These are phyloP conservation scores for Podospora tetraspora DNA, from an alignment of 495 filamentous ascomycete species.

Conservation along the genomic window DNA sequence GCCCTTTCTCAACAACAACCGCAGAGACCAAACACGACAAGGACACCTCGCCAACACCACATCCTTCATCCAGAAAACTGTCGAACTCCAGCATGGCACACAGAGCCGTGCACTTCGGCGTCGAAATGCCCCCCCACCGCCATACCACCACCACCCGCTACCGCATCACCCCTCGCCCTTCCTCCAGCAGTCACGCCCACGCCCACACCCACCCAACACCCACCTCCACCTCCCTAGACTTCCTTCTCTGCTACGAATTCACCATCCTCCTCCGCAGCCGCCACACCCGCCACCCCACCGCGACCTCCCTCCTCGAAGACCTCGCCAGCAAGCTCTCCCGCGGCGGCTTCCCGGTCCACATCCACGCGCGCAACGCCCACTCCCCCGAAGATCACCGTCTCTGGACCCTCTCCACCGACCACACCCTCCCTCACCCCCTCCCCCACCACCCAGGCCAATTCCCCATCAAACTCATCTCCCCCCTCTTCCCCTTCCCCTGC, in stretches of 20 bases:
- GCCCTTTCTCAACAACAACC: neutral
- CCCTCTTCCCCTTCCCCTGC: slow-evolving; percentile 23
- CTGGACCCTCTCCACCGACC: slow-evolving; percentile 25
- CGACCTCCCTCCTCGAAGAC: slow-evolving; percentile 19
- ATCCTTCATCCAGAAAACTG: neutral
- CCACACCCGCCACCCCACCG: slow-evolving; percentile 17
- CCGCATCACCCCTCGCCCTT: neutral
- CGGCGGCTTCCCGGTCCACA: slow-evolving; percentile 18
- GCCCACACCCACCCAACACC: neutral
- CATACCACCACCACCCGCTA: slow-evolving; percentile 1
- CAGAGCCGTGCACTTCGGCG: slow-evolving; percentile 1
- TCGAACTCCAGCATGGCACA: neutral
- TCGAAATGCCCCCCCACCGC: neutral
- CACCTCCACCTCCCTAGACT: slow-evolving; percentile 14
- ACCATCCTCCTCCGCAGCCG: slow-evolving; percentile 28
- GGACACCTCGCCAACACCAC: neutral
- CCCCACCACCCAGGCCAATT: slow-evolving; percentile 19
- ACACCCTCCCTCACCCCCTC: slow-evolving; percentile 18
- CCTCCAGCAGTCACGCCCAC: neutral
- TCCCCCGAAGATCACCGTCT: slow-evolving; percentile 6
- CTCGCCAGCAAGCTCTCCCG: slow-evolving; percentile 18
- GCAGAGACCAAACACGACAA: neutral
- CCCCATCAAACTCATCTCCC: slow-evolving; percentile 28
- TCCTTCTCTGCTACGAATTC: slow-evolving; percentile 28
- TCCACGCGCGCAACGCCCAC: neutral